A percentile compares a stretch with the other conserved stretches of the same genome.
Conservation (phyloP, 768 basidiomycete genomes). For the Leucosporidium creatinivorum region DNA sequence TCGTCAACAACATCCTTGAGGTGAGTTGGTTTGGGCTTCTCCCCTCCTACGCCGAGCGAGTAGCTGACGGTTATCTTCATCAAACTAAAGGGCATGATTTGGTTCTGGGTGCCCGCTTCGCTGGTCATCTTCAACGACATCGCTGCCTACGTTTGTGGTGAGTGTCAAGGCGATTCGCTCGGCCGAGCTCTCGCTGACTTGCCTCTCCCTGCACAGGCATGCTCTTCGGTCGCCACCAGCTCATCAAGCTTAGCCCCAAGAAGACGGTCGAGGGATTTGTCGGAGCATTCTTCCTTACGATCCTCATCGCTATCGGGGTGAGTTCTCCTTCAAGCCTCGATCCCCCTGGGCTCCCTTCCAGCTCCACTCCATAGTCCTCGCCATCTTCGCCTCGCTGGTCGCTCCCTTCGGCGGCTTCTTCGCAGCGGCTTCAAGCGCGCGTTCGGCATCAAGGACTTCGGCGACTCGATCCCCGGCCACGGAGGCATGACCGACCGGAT, state of each 20-base stretch:
- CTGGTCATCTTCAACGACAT: conserved; percentile 97
- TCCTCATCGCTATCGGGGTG: conserved; percentile 53
- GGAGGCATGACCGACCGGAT: conserved; percentile 99
- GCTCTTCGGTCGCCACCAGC: conserved; percentile 81
- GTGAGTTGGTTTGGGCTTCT: conserved; percentile 13
- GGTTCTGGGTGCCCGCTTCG: conserved; percentile 98
- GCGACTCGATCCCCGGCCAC: conserved; percentile 94
- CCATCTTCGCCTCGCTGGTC: conserved; percentile 89
- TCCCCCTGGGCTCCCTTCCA: conserved; percentile 92
- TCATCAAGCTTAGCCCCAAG: conserved; percentile 94
- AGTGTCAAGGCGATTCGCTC: conserved; percentile 20
- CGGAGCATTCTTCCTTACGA: conserved; percentile 89
- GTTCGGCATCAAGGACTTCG: conserved; percentile 98
- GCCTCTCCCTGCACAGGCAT: conserved; percentile 47
- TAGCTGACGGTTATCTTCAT: background rate
- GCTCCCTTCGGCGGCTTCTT: conserved; percentile 99
- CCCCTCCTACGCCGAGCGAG: background rate
- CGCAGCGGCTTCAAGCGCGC: conserved; percentile 97
- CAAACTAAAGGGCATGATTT: conserved; percentile 65
- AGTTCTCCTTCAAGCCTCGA: conserved; percentile 59
- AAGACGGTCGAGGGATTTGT: conserved; percentile 99
- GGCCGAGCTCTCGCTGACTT: conserved; percentile 6
- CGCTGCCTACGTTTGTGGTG: conserved; percentile 93
- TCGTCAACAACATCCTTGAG: conserved; percentile 96
- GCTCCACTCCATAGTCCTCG: conserved; percentile 80